These are phyloP conservation scores for Dunaliella salina DNA, from an alignment of 163 green algal species.

Conservation along the genomic window DNA sequence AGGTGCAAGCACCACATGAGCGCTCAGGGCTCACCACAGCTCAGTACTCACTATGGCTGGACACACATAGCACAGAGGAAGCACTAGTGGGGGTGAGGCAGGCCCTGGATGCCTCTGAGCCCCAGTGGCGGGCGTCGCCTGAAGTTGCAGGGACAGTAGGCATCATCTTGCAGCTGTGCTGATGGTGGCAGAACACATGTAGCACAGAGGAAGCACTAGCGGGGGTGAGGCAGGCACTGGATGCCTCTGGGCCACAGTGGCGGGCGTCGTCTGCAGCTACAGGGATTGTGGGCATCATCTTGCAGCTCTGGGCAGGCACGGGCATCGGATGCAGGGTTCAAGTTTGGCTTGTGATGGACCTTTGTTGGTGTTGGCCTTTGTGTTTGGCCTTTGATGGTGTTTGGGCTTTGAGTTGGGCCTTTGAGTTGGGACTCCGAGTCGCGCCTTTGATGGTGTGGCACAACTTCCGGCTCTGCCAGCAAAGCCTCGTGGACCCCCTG, in stretches of 20 bases:
- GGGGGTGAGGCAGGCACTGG: background rate
- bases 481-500: too few relatives aligned
- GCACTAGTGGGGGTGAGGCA: background rate
- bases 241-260: background rate
- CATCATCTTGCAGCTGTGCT: background rate
- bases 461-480: too few relatives aligned
- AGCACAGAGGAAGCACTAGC: slow-evolving; percentile 16
- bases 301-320: background rate
- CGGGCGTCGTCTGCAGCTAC: background rate
- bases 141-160: background rate
- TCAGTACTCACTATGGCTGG: slow-evolving; percentile 91
- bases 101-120: background rate
- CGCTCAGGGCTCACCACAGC: slow-evolving; percentile 56
- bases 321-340: too few relatives aligned
- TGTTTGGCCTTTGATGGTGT: too few relatives aligned
- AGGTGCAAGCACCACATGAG: slow-evolving; percentile 68
- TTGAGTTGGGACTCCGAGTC: too few relatives aligned
- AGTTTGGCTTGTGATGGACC: too few relatives aligned
- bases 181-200: slow-evolving; percentile 52
- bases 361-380: too few relatives aligned
- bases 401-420: too few relatives aligned
- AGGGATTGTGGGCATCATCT: background rate
- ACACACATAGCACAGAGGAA: slow-evolving; percentile 57
- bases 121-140: background rate
- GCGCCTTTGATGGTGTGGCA: too few relatives aligned